A percentile compares a stretch with the other conserved stretches of the same genome.
phyloP scores from a whole-genome alignment of 192 early-diverging fungal genomes.

The Coemansia sp. region DNA sequence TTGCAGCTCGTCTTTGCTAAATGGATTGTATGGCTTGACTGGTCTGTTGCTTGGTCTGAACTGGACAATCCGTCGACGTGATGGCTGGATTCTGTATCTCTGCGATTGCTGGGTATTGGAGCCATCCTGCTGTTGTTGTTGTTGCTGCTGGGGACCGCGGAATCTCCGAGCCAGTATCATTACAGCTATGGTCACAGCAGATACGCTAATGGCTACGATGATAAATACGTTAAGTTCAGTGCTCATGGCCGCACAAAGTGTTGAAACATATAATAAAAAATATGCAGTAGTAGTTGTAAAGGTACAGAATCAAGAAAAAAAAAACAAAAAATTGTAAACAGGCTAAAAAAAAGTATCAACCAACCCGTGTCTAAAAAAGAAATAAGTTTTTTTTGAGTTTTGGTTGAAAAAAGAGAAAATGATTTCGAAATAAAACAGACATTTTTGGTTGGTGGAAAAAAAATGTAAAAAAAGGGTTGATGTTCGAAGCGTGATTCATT shows the following conservation, averaged over 20 bases:
- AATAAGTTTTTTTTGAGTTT: too few species aligned
- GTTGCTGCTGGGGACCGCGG: constrained; percentile 6
- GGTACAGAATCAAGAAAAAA: background rate
- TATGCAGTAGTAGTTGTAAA: too few species aligned
- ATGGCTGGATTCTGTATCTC: background rate
- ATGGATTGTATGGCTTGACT: constrained; percentile 45
- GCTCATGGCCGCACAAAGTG: constrained; percentile 12
- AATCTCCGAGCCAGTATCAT: constrained; percentile 29
- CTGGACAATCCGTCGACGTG: constrained; percentile 11
- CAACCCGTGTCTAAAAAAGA: too few species aligned
- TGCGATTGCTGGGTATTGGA: background rate
- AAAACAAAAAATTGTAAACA: too few species aligned
- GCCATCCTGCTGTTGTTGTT: background rate
- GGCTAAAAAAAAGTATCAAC: too few species aligned
- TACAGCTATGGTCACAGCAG: constrained; percentile 13
- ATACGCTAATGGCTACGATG: constrained; percentile 21
- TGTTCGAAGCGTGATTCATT: background rate
- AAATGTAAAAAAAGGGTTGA: too few species aligned
- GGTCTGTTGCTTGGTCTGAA: constrained; percentile 24
- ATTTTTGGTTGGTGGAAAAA: too few species aligned
- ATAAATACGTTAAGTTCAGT: constrained; percentile 34
- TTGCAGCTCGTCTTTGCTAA: constrained; percentile 36
- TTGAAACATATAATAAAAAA: background rate
- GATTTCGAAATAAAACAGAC: too few species aligned
- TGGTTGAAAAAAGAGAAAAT: too few species aligned